A percentile compares a stretch with the other conserved stretches of the same genome.
Conservation (phyloP, 306 rosid genomes). For the Ammopiptanthus mongolicus region DNA sequence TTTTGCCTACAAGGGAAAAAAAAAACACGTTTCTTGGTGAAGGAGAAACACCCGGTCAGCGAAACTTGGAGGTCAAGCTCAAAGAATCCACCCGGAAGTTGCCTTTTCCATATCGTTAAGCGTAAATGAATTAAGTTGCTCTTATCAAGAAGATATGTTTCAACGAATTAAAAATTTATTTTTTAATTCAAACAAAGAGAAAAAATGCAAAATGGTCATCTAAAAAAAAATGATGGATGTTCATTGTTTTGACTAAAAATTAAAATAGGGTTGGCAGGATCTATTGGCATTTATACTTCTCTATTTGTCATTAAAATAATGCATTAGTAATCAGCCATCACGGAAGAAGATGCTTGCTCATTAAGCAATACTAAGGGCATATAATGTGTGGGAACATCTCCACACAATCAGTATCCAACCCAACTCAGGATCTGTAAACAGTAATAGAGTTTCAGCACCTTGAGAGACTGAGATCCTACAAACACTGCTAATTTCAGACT, state of each 20-base stretch:
- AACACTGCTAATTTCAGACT: not conserved
- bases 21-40: not conserved
- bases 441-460: not conserved
- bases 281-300: not conserved
- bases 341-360: conserved; percentile 24
- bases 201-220: not conserved
- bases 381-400: not conserved
- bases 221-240: not conserved
- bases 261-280: not conserved
- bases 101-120: not conserved
- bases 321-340: not conserved
- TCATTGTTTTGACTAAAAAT: conserved; percentile 10
- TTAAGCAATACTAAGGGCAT: conserved; percentile 21
- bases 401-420: not conserved
- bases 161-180: not conserved
- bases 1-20: too few relatives aligned
- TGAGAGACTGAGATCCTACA: not conserved
- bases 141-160: not conserved
- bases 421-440: not conserved
- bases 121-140: not conserved
- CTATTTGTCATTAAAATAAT: not conserved
- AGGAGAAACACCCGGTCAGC: not conserved
- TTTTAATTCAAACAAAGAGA: not conserved
- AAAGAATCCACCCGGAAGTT: conserved; percentile 10
- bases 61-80: not conserved